phyloP scores from a whole-genome alignment of 192 early-diverging fungal genomes.

The Podila verticillata region DNA sequence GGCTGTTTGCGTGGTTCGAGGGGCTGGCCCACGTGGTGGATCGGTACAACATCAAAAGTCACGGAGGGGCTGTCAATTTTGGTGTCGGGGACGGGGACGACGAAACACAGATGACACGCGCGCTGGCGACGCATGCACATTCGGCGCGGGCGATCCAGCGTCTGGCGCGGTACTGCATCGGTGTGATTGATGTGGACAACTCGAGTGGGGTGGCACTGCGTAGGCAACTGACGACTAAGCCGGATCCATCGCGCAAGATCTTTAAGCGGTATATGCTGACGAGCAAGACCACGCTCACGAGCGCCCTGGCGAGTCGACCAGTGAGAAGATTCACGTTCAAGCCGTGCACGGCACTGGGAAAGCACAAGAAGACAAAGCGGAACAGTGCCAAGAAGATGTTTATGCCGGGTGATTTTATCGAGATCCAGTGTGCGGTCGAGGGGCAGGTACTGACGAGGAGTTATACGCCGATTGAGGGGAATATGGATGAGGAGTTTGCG shows the following conservation, averaged over 20 bases:
- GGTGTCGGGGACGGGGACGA: neutral
- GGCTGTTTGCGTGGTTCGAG: neutral
- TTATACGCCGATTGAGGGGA: constrained; percentile 15
- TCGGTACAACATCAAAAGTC: neutral
- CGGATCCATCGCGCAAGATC: neutral
- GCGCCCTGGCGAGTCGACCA: neutral
- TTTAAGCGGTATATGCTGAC: constrained; percentile 16
- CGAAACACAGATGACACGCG: neutral
- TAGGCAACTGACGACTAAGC: neutral
- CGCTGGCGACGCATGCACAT: neutral
- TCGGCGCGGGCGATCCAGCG: neutral
- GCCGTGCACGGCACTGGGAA: neutral
- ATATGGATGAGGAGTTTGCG: constrained; percentile 1
- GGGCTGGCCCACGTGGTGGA: neutral
- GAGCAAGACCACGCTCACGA: constrained; percentile 1
- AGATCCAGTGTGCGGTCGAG: constrained; percentile 11
- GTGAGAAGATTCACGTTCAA: constrained; percentile 21
- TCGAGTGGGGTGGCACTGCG: neutral
- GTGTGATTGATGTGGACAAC: neutral
- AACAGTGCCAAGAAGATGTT: constrained; percentile 3
- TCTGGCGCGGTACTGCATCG: neutral
- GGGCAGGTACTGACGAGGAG: constrained; percentile 11
- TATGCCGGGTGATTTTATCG: constrained; percentile 25
- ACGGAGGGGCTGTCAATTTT: neutral
- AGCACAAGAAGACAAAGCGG: neutral